Conservation (phyloP, 805 yeast genomes). For the Metschnikowia noctiluminum region DNA sequence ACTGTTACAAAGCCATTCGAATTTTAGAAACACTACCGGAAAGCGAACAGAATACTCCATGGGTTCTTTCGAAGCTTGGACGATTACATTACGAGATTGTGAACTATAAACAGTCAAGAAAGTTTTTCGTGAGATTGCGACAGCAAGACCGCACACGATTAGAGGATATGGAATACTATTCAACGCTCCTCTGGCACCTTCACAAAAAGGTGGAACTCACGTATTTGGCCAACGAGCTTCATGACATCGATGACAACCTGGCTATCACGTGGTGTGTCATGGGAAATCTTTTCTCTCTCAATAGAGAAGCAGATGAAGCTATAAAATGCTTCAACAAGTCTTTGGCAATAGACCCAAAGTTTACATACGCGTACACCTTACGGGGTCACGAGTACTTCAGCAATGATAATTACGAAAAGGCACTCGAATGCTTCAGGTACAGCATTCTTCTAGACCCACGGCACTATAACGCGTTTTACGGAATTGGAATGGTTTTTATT, state of each 20-base stretch:
- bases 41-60: constrained; percentile 66
- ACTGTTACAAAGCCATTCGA: constrained; percentile 77
- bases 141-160: constrained; percentile 71
- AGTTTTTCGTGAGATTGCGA: constrained; percentile 60
- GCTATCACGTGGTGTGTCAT: constrained; percentile 90
- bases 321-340: constrained; percentile 83
- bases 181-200: constrained; percentile 90
- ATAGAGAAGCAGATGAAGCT: constrained; percentile 85
- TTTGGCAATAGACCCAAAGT: constrained; percentile 58
- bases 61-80: constrained; percentile 80
- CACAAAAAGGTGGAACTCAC: constrained; percentile 77
- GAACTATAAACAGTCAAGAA: constrained; percentile 73
- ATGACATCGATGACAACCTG: constrained; percentile 57
- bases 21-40: constrained; percentile 62
- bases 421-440: constrained; percentile 74
- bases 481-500: constrained; percentile 90
- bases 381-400: constrained; percentile 91
- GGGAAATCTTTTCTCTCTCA: constrained; percentile 84
- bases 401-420: constrained; percentile 86
- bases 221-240: constrained; percentile 76
- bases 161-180: constrained; percentile 86
- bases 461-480: constrained; percentile 93
- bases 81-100: constrained; percentile 82
- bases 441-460: constrained; percentile 75
- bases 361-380: constrained; percentile 86